A percentile compares a stretch with the other conserved stretches of the same genome.
Conservation (phyloP, 768 basidiomycete species). For the Cystofilobasidium ferigula region DNA sequence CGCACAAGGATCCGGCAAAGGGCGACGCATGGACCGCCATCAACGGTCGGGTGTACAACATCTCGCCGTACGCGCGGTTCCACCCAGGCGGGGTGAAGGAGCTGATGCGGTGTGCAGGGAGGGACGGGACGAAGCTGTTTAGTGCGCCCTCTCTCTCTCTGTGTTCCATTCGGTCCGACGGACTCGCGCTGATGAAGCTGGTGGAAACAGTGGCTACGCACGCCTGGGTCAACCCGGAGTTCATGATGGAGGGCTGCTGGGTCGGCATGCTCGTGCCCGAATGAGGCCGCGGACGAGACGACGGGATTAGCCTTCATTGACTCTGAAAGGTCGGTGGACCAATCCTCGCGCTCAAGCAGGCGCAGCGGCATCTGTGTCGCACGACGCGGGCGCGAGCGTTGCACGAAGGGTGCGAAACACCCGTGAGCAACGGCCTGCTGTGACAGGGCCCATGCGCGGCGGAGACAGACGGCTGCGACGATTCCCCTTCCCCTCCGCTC, state of each 20-base stretch:
- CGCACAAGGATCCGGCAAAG: slow-evolving; percentile 55
- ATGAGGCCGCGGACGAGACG: no score
- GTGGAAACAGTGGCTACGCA: slow-evolving; percentile 62
- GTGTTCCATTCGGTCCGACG: not conserved
- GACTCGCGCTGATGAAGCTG: not conserved
- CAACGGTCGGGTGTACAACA: slow-evolving; percentile 90
- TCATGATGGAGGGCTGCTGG: slow-evolving; percentile 85
- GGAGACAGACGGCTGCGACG: no score
- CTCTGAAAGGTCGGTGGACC: no score
- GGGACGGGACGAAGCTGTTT: slow-evolving; percentile 90
- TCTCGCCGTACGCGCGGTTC: slow-evolving; percentile 77
- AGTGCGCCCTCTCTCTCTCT: slow-evolving; percentile 46
- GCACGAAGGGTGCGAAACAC: no score
- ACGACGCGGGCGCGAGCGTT: no score
- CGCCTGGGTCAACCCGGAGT: slow-evolving; percentile 93
- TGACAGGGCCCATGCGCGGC: no score
- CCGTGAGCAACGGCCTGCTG: no score
- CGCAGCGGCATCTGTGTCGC: no score
- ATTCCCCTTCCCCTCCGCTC: no score
- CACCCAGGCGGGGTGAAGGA: slow-evolving; percentile 93
- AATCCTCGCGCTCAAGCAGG: no score
- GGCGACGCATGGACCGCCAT: slow-evolving; percentile 90
- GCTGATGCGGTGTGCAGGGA: slow-evolving; percentile 84
- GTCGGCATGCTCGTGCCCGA: slow-evolving; percentile 67
- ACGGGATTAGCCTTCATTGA: no score